A percentile compares a stretch with the other conserved stretches of the same genome.
Conservation (phyloP, 2,329 filamentous ascomycete genomes). For the Bipolaris gigantea region DNA sequence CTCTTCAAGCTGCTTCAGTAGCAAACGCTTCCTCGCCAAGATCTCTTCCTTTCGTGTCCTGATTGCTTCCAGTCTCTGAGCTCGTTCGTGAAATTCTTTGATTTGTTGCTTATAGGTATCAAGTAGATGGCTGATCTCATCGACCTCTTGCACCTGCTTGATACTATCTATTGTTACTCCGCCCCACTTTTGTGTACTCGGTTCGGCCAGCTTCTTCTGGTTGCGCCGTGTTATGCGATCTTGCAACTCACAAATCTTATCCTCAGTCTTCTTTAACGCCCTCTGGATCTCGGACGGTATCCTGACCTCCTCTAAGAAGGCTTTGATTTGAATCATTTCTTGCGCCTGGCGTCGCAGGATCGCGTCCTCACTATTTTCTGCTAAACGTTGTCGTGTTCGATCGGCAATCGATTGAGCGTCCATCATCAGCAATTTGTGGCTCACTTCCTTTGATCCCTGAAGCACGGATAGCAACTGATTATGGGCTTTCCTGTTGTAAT, state of each 20-base stretch:
- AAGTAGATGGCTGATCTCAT: neutral
- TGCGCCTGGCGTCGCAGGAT: neutral
- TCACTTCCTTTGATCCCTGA: neutral
- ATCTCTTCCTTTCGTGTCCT: neutral
- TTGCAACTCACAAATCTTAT: slow-evolving; percentile 1
- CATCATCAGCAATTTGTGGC: neutral
- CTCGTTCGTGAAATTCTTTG: neutral
- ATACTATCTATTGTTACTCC: neutral
- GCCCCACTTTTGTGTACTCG: too few relatives aligned
- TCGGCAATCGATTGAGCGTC: neutral
- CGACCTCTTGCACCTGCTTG: neutral
- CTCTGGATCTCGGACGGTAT: neutral
- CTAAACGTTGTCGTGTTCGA: neutral
- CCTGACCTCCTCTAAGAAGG: neutral
- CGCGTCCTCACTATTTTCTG: neutral
- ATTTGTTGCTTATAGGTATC: neutral
- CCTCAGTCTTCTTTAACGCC: neutral
- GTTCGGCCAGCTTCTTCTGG: neutral
- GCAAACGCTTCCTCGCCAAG: neutral
- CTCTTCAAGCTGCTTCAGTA: neutral
- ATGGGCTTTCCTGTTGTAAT: neutral
- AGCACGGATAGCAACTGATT: neutral
- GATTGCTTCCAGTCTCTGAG: neutral
- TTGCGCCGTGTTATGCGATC: neutral
- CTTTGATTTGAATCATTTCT: neutral